Base-by-base conservation (phyloP, 805 yeast species). In the Candida ponderosae region DNA sequence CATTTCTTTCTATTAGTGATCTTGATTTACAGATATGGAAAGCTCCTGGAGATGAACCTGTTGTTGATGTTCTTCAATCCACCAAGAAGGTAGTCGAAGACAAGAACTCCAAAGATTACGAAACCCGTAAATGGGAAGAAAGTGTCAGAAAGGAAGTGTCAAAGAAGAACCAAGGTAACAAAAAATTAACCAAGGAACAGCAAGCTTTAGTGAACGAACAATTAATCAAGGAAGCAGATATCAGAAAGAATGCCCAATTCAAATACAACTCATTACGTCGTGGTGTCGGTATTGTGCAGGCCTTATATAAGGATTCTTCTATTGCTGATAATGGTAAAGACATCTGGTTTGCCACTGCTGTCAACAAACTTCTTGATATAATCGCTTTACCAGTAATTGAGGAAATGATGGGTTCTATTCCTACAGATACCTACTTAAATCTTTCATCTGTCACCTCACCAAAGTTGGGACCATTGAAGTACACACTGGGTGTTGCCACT, bases 101-200 rank as follows among this genome's bases (percentile, higher is more conserved):
- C 52, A 85, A 83, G 54, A 85, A 85, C 54, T 64, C 85, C 1
- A 88, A 80, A 53, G 96, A 88, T 50, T 86, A 86, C 49, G 95
- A 82, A 49, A 82, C 89, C 2, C 63, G 74, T 41, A 78, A 85
- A 56, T 90, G 97, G 97, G 98, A 93, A 54, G 88, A 81, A 47
- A 73, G 74, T 36, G 72, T 93, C 24, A 76, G 90, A 49, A 76
- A 77, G 44, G 90, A 87, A 51, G 66, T 88, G 28, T 79, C 81
- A 1, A 67, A 68, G 37, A 78, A 78, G 54, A 68, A 72, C 43
- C 47, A 53, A n/a, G 51, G 40, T 37, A 11, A 48, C 40, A 79
- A 71, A 58, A 83, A 82, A 51, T 63, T 80, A 30, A 70, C 94
- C 3, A 81, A 77, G 45, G 97, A 89, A 51, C 95, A 93, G 41